phyloP scores from a whole-genome alignment of 495 filamentous ascomycete genomes.

The Daldinia grandis region DNA sequence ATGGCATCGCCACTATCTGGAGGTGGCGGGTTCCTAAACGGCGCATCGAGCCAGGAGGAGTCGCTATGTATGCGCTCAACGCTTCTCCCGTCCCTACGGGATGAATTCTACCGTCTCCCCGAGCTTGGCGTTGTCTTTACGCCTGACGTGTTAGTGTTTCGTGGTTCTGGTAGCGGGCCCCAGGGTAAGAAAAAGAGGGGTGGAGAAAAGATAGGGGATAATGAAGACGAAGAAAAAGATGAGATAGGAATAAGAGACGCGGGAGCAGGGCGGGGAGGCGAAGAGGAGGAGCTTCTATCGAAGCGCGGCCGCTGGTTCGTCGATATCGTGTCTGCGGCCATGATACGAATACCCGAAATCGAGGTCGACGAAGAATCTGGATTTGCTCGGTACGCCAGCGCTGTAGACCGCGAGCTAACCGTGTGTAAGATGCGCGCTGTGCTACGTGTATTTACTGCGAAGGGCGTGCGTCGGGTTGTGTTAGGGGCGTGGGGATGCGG shows the following conservation, averaged over 20 bases:
- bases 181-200: constrained; percentile 4
- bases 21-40: constrained; percentile 67
- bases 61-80: constrained; percentile 71
- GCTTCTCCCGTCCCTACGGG: constrained; percentile 63
- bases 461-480: constrained; percentile 62
- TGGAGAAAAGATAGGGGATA: constrained; percentile 49
- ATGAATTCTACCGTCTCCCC: constrained; percentile 64
- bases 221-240: constrained; percentile 8
- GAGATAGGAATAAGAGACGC: neutral
- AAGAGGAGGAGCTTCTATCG: constrained; percentile 28
- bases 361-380: constrained; percentile 35
- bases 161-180: neutral
- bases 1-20: constrained; percentile 65
- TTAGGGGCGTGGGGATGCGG: constrained; percentile 76
- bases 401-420: constrained; percentile 59
- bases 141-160: constrained; percentile 52
- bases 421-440: constrained; percentile 67
- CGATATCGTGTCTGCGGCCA: constrained; percentile 67
- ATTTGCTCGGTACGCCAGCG: constrained; percentile 44
- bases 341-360: constrained; percentile 57
- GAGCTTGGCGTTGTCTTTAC: constrained; percentile 65
- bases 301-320: constrained; percentile 57
- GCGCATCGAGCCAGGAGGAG: constrained; percentile 71
- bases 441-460: constrained; percentile 62
- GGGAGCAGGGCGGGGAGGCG: neutral